Evolutionary conservation across 257 asterid genomes (phyloP).

Genomic region (Anisodus tanguticus): DNA sequence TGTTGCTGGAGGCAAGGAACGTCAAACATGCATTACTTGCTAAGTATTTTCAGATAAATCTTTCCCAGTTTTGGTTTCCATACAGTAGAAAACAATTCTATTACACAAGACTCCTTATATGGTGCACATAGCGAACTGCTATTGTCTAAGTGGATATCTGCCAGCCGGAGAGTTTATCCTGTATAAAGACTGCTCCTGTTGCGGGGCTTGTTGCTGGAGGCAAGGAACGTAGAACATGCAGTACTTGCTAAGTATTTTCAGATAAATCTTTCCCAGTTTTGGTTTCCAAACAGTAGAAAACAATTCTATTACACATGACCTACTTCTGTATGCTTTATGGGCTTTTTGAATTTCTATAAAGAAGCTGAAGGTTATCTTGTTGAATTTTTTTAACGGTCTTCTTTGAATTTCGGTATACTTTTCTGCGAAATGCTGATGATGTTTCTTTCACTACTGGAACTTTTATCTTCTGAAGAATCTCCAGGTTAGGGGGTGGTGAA

Average conservation of each 20-base stretch:
- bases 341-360: not conserved
- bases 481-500: not conserved
- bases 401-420: not conserved
- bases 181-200: not conserved
- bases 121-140: not conserved
- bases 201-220: not conserved
- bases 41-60: not conserved
- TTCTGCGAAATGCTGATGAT: not conserved
- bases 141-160: not conserved
- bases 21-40: not conserved
- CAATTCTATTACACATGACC: not conserved
- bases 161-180: not conserved
- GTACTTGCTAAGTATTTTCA: not conserved
- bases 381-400: conserved; percentile 12
- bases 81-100: not conserved
- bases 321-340: not conserved
- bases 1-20: not conserved
- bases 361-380: not conserved
- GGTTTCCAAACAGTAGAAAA: not conserved
- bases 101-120: not conserved
- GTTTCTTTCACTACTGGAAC: not conserved
- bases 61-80: not conserved
- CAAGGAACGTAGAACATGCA: not conserved
- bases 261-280: not conserved
- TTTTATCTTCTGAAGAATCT: not conserved